Evolutionary conservation across 805 yeast genomes (phyloP).

Genomic region (Nakazawaea wyomingensis): DNA sequence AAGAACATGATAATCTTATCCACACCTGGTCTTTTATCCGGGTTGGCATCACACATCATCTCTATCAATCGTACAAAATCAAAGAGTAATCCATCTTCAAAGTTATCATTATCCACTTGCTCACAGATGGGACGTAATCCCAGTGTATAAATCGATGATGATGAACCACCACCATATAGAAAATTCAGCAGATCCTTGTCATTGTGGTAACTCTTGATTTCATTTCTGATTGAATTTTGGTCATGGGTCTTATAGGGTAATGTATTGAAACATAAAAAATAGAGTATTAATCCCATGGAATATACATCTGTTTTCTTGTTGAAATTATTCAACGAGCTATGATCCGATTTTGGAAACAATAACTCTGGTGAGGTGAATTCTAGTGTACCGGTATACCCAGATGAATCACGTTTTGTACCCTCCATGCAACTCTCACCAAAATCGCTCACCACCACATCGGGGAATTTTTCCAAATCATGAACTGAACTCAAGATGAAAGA

Average conservation of each 20-base stretch:
- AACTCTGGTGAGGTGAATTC: conserved; percentile 89
- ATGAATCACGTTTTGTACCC: conserved; percentile 57
- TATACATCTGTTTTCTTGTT: conserved; percentile 73
- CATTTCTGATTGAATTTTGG: conserved; percentile 19
- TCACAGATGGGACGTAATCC: neutral
- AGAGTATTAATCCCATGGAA: conserved; percentile 78
- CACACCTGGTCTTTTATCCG: conserved; percentile 38
- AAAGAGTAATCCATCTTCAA: conserved; percentile 28
- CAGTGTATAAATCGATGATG: too few species aligned
- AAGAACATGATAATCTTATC: conserved; percentile 30
- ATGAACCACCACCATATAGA: conserved; percentile 20
- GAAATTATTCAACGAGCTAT: conserved; percentile 42
- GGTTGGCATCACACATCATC: conserved; percentile 23
- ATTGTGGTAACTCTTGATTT: conserved; percentile 17
- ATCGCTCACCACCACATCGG: conserved; percentile 77
- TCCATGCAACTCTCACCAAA: conserved; percentile 84
- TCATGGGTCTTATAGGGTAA: conserved; percentile 51
- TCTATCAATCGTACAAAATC: conserved; percentile 27
- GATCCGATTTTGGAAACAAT: conserved; percentile 27
- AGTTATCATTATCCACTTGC: neutral
- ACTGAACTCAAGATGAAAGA: conserved; percentile 18
- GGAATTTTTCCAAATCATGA: conserved; percentile 34
- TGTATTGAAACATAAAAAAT: conserved; percentile 64
- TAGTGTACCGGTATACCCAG: conserved; percentile 84
- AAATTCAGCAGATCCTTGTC: conserved; percentile 12